Percentiles rank a stretch among this genome's conserved stretches.
Evolutionary conservation across 345 rosid genomes (phyloP).

Genomic region (Odontarrhena argentea): DNA sequence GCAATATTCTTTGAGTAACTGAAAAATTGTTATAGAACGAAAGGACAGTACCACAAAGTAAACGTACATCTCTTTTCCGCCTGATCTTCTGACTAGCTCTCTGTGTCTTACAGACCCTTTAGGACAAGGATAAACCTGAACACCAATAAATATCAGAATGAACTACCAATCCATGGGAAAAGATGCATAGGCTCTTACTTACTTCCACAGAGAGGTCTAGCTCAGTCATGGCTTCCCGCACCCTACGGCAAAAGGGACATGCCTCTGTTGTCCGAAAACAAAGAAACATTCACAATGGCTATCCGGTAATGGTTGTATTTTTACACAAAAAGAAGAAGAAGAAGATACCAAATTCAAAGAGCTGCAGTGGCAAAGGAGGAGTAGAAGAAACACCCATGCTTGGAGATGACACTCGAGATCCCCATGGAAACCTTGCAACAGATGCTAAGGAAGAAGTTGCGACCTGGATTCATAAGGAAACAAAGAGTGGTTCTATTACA

Average conservation of each 20-base stretch:
- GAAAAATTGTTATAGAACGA: neutral
- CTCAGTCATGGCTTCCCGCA: conserved; percentile 84
- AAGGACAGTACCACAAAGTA: conserved; percentile 16
- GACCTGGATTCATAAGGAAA: conserved; percentile 43
- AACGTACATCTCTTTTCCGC: conserved; percentile 80
- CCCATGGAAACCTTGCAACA: conserved; percentile 75
- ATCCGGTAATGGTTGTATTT: neutral
- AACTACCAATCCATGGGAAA: neutral
- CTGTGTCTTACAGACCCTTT: conserved; percentile 81
- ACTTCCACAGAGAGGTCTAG: conserved; percentile 83
- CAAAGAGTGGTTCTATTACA: too few relatives aligned
- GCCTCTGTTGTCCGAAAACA: conserved; percentile 59
- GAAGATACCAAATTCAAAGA: conserved; percentile 73
- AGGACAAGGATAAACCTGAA: conserved; percentile 85
- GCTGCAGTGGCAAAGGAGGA: conserved; percentile 60
- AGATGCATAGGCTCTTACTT: conserved; percentile 1
- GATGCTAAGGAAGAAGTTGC: conserved; percentile 75
- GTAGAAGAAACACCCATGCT: conserved; percentile 36
- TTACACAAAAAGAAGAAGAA: neutral
- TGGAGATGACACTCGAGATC: conserved; percentile 53
- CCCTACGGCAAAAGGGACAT: conserved; percentile 87
- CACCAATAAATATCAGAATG: conserved; percentile 30
- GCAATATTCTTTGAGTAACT: neutral
- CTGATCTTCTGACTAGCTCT: conserved; percentile 67
- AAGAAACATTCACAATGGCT: conserved; percentile 10